Evolutionary conservation across 495 filamentous ascomycete species (phyloP), one percentile per base, ranked within the genome.

Genomic region (Lepidopterella palustris): DNA sequence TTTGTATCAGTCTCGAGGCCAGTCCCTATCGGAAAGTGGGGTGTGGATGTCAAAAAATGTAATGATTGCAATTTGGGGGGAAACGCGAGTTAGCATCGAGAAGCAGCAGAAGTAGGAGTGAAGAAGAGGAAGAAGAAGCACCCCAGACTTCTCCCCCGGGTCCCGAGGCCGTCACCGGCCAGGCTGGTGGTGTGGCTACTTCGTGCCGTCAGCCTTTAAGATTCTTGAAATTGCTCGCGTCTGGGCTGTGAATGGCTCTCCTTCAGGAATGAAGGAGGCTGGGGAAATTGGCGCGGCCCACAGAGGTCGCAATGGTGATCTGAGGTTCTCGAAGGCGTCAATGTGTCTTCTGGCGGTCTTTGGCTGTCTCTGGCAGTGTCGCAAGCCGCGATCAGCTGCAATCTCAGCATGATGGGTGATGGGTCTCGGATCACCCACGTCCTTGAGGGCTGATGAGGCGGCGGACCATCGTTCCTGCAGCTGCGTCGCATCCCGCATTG

Each of bases 391-490:
- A n/a, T n/a, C n/a, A n/a, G n/a, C n/a, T n/a, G n/a, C n/a, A n/a
- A n/a, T n/a, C n/a, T n/a, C n/a, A n/a, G n/a, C n/a, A n/a, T n/a
- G n/a, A 35, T 35, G 31, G 35, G 9, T 42, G 13, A 20, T 53
- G 21, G 20, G 31, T 31, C 52, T 39, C 35, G 42, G 35, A 27
- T 45, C 47, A 25, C 21, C 47, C 42, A 48, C 47, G 52, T 32
- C 21, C 21, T 52, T 52, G 27, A 54, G 40, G 23, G 6, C 40
- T 18, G 23, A 56, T n/a, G n/a, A n/a, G n/a, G n/a, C n/a, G 53
- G 63, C 55, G 50, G 59, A 56, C 57, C 63, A 60, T 25, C 55
- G 66, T 68, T 68, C 66, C 66, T 68, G 66, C 66, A 67, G 60
- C 56, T 63, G 48, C 32, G 31, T 55, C 55, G 55, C 58, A 53